Conservation (phyloP, 306 rosid genomes). For the Casuarina cunninghamiana region DNA sequence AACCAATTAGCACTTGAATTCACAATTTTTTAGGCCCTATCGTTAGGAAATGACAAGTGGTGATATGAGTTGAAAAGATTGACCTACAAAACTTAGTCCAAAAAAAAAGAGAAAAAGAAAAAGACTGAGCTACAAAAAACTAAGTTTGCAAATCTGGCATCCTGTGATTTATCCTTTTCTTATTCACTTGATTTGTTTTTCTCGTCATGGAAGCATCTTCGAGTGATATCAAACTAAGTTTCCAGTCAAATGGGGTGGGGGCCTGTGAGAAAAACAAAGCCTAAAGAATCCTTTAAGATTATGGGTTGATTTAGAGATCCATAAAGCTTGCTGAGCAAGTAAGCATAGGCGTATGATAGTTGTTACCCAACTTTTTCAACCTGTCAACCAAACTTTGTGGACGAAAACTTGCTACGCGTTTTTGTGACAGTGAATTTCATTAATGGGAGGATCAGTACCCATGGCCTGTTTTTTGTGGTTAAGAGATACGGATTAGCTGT, state of each 20-base stretch:
- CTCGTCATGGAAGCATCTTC: constrained; percentile 10
- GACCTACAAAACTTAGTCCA: not conserved
- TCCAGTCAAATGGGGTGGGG: constrained; percentile 42
- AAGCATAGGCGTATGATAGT: not conserved
- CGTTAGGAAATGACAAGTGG: constrained; percentile 26
- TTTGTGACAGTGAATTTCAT: not conserved
- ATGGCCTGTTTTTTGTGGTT: not conserved
- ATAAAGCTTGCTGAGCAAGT: constrained; percentile 18
- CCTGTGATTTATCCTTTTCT: constrained; percentile 14
- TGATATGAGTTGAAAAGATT: constrained; percentile 1
- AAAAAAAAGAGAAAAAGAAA: no score
- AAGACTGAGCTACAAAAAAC: not conserved
- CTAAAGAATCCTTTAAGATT: constrained; percentile 23
- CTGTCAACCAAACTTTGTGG: constrained; percentile 23
- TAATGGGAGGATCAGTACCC: not conserved
- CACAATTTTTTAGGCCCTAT: not conserved
- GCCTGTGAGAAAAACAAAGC: constrained; percentile 26
- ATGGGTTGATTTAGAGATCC: constrained; percentile 27
- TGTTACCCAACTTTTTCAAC: constrained; percentile 37
- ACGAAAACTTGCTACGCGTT: constrained; percentile 16
- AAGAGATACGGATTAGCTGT: constrained; percentile 16
- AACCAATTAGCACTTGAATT: not conserved
- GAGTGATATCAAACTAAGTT: constrained; percentile 17
- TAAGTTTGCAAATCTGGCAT: constrained; percentile 3
- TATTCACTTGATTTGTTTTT: constrained; percentile 25